Percentiles rank a stretch among this genome's conserved stretches.
Conservation (phyloP, 495 filamentous ascomycete species). For the Neurospora pannonica region DNA sequence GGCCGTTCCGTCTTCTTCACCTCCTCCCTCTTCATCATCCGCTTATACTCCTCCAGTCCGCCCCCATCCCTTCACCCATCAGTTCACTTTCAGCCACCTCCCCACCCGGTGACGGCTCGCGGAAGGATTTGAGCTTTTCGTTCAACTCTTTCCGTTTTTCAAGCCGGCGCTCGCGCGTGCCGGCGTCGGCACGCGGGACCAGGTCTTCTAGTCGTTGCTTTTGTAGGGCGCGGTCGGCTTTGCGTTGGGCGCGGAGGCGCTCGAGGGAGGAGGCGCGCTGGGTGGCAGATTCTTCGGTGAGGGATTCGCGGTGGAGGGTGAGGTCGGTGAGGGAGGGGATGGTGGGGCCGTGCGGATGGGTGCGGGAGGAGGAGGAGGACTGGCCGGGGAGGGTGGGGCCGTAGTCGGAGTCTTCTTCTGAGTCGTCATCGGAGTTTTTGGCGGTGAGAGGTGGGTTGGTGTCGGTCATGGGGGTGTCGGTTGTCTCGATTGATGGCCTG, state of each 20-base stretch:
- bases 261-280: conserved; percentile 33
- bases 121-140: conserved; percentile 50
- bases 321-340: conserved; percentile 72
- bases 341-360: conserved; percentile 50
- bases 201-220: conserved; percentile 67
- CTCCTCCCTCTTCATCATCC: conserved; percentile 42
- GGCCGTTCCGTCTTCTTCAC: conserved; percentile 55
- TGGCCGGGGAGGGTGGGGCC: conserved; percentile 57
- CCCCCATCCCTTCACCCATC: conserved; percentile 47
- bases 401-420: conserved; percentile 58
- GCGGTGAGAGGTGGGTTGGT: not conserved
- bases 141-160: conserved; percentile 61
- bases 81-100: conserved; percentile 53
- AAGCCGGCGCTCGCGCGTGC: conserved; percentile 72
- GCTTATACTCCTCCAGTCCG: conserved; percentile 46
- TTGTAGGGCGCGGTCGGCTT: conserved; percentile 49
- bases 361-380: conserved; percentile 1
- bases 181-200: conserved; percentile 71
- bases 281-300: conserved; percentile 36
- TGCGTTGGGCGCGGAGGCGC: conserved; percentile 50
- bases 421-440: conserved; percentile 31
- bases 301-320: conserved; percentile 43
- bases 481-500: not conserved
- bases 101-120: conserved; percentile 46
- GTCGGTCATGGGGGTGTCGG: not conserved